Conservation (phyloP, 2,329 filamentous ascomycete genomes). For the Xenoacremonium recifei region DNA sequence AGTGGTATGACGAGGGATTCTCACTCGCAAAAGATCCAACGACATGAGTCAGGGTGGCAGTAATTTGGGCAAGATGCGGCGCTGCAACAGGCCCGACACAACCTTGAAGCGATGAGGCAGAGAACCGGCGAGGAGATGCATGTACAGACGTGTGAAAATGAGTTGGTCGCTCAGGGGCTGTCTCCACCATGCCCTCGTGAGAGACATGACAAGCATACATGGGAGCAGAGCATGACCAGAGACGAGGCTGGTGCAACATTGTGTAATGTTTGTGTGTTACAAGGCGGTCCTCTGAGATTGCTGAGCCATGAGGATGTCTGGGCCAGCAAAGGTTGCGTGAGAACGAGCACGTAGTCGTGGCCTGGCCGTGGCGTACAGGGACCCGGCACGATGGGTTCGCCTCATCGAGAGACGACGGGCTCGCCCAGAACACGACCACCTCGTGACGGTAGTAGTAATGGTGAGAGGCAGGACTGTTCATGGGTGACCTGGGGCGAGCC, state of each 20-base stretch:
- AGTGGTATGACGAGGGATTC: too few species aligned
- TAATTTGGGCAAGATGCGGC: too few species aligned
- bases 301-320: slow-evolving; percentile 10
- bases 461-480: too few species aligned
- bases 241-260: slow-evolving; percentile 23
- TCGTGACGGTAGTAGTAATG: too few species aligned
- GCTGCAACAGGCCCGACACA: too few species aligned
- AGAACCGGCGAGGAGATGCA: slow-evolving; percentile 13
- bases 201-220: slow-evolving; percentile 16
- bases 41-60: too few species aligned
- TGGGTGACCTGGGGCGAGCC: too few species aligned
- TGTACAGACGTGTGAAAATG: slow-evolving; percentile 5
- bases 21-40: too few species aligned
- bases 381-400: not conserved
- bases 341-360: too few species aligned
- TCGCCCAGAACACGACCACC: too few species aligned
- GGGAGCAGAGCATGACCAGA: slow-evolving; percentile 18
- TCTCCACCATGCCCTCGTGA: slow-evolving; percentile 9
- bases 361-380: not conserved
- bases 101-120: slow-evolving; percentile 21
- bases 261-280: slow-evolving; percentile 26
- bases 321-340: slow-evolving; percentile 5
- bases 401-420: too few species aligned
- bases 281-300: too few species aligned
- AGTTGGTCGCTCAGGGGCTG: slow-evolving; percentile 16